These are phyloP conservation scores for Podospora comata DNA, from an alignment of 495 filamentous ascomycete genomes.

Conservation along the genomic window DNA sequence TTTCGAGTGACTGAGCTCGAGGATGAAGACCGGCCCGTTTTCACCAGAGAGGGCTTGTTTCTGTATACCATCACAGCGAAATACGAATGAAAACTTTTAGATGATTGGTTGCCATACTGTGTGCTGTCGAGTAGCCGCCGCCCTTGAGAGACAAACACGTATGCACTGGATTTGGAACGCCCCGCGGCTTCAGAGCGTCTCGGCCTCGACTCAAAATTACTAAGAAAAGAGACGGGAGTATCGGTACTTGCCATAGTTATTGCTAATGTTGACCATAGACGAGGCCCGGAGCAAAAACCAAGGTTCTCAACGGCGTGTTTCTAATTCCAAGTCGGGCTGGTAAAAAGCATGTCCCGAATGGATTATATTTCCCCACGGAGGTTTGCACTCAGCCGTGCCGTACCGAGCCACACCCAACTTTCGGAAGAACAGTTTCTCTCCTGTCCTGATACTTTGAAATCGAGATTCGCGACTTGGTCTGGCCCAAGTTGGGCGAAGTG, in stretches of 20 bases:
- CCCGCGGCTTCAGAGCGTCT: no score
- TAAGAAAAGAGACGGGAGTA: background rate
- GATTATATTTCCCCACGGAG: background rate
- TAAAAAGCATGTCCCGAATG: background rate
- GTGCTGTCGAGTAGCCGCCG: background rate
- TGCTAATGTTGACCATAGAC: background rate
- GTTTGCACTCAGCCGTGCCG: constrained; percentile 8
- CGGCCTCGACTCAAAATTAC: no score
- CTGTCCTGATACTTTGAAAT: background rate
- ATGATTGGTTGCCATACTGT: background rate
- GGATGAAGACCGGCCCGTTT: constrained; percentile 58
- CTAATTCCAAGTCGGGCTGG: background rate
- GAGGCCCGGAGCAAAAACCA: no score
- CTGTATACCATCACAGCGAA: constrained; percentile 56
- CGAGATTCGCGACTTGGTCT: constrained; percentile 1
- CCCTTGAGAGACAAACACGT: background rate
- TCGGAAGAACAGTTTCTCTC: constrained; percentile 14
- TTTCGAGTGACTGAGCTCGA: constrained; percentile 62
- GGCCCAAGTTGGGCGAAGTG: background rate
- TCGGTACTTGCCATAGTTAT: background rate
- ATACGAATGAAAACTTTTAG: background rate
- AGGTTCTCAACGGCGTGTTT: background rate
- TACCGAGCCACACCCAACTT: constrained; percentile 7
- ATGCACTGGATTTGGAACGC: background rate
- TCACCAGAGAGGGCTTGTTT: constrained; percentile 61